phyloP scores from a whole-genome alignment of 805 yeast genomes.

The Maudiozyma turicensis region DNA sequence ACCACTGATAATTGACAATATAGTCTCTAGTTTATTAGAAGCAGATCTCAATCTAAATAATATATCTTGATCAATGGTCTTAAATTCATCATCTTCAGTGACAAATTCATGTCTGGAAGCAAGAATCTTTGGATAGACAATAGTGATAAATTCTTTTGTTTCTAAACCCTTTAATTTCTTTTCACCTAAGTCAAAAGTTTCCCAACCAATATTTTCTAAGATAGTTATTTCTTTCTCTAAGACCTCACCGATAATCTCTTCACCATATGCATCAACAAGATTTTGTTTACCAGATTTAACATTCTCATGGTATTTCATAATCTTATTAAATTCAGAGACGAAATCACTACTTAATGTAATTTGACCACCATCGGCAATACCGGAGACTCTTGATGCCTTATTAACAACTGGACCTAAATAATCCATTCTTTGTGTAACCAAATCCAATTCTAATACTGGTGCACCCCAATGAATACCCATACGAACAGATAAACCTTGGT shows the following conservation, averaged over 20 bases:
- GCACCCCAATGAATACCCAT: conserved; percentile 99
- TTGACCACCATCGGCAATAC: conserved; percentile 98
- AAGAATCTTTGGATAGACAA: conserved; percentile 62
- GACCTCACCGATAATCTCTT: conserved; percentile 40
- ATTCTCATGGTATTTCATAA: conserved; percentile 34
- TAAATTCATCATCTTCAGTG: conserved; percentile 25
- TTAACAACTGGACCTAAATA: conserved; percentile 98
- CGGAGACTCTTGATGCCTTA: conserved; percentile 84
- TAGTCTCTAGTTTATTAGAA: conserved; percentile 47
- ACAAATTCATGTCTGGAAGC: conserved; percentile 47
- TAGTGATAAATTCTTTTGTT: conserved; percentile 78
- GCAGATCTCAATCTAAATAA: conserved; percentile 44
- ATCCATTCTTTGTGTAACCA: conserved; percentile 95
- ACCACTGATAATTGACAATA: conserved; percentile 43
- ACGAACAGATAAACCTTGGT: conserved; percentile 85
- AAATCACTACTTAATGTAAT: conserved; percentile 80
- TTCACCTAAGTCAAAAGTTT: conserved; percentile 65
- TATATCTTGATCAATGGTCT: conserved; percentile 29
- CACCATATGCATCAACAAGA: conserved; percentile 36
- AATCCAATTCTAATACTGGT: conserved; percentile 92
- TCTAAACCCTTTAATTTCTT: conserved; percentile 88
- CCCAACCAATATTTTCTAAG: conserved; percentile 62
- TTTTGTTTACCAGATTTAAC: conserved; percentile 22
- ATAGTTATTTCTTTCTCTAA: conserved; percentile 57
- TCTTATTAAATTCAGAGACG: conserved; percentile 55